These are phyloP conservation scores for Apiospora marii DNA, from an alignment of 2,329 filamentous ascomycete genomes.

Conservation along the genomic window DNA sequence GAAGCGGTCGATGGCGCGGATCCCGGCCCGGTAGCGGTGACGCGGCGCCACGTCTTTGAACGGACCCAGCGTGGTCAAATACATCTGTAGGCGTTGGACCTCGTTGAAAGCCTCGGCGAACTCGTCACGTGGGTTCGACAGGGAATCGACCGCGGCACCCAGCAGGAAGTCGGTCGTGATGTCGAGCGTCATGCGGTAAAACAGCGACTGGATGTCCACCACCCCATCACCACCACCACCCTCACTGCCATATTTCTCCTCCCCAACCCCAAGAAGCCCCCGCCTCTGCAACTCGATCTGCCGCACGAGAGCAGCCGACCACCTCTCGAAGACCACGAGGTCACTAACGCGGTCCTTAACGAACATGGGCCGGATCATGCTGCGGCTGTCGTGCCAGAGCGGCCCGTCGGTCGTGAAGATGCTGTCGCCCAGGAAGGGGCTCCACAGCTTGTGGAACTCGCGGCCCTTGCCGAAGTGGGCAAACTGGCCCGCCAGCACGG, in stretches of 20 bases:
- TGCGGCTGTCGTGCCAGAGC: slow-evolving; percentile 61
- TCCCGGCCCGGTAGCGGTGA: slow-evolving; percentile 63
- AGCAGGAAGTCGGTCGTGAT: slow-evolving; percentile 30
- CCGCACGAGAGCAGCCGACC: slow-evolving; percentile 65
- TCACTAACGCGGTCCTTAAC: slow-evolving; percentile 54
- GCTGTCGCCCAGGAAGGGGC: slow-evolving; percentile 60
- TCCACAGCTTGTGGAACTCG: slow-evolving; percentile 51
- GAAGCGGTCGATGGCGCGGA: slow-evolving; percentile 73
- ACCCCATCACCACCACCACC: slow-evolving; percentile 64
- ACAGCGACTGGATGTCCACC: slow-evolving; percentile 68
- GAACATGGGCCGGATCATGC: slow-evolving; percentile 63
- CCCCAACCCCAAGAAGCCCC: slow-evolving; percentile 62
- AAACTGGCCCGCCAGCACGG: slow-evolving; percentile 64
- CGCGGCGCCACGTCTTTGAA: slow-evolving; percentile 28
- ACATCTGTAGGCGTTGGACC: slow-evolving; percentile 72
- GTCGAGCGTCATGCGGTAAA: slow-evolving; percentile 74
- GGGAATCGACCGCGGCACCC: slow-evolving; percentile 23
- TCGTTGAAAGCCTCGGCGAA: slow-evolving; percentile 76
- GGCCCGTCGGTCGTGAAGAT: slow-evolving; percentile 63
- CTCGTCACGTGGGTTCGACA: slow-evolving; percentile 48
- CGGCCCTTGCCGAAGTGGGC: slow-evolving; percentile 59
- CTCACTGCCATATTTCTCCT: slow-evolving; percentile 69
- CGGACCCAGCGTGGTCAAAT: slow-evolving; percentile 54
- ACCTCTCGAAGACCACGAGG: slow-evolving; percentile 65
- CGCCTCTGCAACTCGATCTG: slow-evolving; percentile 54